Base-by-base conservation (phyloP, 2,329 filamentous ascomycete species). In the Aspergillus aculeatinus region DNA sequence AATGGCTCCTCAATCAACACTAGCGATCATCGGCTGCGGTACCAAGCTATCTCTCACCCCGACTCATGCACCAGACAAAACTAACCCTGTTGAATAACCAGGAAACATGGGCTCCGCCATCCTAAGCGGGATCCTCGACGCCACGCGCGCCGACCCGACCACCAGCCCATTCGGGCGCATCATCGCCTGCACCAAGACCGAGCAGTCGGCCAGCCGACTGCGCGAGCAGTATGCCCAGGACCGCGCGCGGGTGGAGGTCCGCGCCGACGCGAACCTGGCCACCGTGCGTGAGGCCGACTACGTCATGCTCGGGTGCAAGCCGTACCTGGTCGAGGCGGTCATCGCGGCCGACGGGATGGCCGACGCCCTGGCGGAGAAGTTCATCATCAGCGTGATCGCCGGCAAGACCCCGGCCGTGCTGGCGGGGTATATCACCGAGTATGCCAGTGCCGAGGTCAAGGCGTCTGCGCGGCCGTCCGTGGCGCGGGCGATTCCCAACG, bases 361-460 rank as follows among this genome's bases (percentile, higher is more conserved):
- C 0, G 69, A 78, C 7, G 79, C 78, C 0, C 53, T 83, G 1
- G 65, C 66, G 0, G 72, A 73, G 4, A 84, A 83, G 61, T 69
- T 83, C 1, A 63, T 84, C 11, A 79, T 84, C 66, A 83, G 80
- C 61, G 74, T 84, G 0, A 76, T 77, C 2, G 82, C 80, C 0
- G 81, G 82, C 0, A 81, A 76, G 74, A 74, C 77, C 1, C 70
- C 72, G 10, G 60, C 65, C 2, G 69, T 72, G 48, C 64, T 81
- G 1, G 71, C 75, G 58, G 44, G 56, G 1, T 67, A 64, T 9
- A 65, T 79, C 0, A 71, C 75, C 39, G 31, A 48, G n/a, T 42
- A 27, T 31, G 23, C 48, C n/a, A n/a, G 9, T 9, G 14, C 29
- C 23, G 11, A 31, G 12, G 10, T 19, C 2, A n/a, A 3, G 12